phyloP scores from a whole-genome alignment of 2,329 filamentous ascomycete species.

The Zymoseptoria pseudotritici region DNA sequence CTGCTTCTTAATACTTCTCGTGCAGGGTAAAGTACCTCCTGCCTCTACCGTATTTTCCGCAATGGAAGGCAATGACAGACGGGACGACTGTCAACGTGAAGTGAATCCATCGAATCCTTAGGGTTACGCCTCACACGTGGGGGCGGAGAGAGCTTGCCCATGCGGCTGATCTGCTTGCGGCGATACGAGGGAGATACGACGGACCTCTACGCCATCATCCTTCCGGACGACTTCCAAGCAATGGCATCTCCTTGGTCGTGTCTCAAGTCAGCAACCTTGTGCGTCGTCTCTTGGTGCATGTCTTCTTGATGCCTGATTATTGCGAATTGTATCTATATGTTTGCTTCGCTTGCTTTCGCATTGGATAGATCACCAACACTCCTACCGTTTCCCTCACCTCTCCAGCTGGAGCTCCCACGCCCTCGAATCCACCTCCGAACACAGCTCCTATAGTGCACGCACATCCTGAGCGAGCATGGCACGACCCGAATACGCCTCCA shows the following conservation, averaged over 20 bases:
- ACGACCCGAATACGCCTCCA: conserved; percentile 41
- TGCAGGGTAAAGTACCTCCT: too few species aligned
- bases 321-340: background rate
- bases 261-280: background rate
- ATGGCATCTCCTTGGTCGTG: background rate
- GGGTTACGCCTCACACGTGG: too few species aligned
- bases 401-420: background rate
- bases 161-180: too few species aligned
- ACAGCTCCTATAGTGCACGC: background rate
- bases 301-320: background rate
- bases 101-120: too few species aligned
- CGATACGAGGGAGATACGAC: background rate
- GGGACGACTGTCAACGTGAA: too few species aligned
- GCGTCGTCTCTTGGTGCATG: background rate
- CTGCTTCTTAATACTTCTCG: too few species aligned
- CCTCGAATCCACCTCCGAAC: background rate
- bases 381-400: background rate
- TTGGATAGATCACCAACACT: background rate
- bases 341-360: background rate
- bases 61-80: too few species aligned
- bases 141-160: too few species aligned
- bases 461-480: conserved; percentile 8
- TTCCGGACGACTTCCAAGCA: background rate
- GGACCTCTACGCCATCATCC: background rate
- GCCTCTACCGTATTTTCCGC: too few species aligned